phyloP scores from a whole-genome alignment of 2,329 filamentous ascomycete genomes.

The Alternaria sp. region DNA sequence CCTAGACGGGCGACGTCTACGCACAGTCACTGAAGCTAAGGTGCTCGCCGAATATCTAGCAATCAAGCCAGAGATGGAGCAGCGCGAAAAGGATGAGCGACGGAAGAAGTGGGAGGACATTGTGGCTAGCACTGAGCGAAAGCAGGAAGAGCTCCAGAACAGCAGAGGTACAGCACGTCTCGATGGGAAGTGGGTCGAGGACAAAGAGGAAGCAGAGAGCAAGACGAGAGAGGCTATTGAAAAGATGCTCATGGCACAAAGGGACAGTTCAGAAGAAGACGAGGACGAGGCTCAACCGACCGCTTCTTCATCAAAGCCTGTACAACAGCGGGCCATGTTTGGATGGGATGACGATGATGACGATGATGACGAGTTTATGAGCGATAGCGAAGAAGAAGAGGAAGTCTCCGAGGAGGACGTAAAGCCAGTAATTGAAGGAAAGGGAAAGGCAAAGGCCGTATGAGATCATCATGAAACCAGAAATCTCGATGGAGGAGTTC shows the following conservation, averaged over 20 bases:
- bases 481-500: not conserved
- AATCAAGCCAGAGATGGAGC: conserved; percentile 96
- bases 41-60: conserved; percentile 92
- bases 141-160: conserved; percentile 81
- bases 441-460: conserved; percentile 55
- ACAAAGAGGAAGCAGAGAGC: conserved; percentile 88
- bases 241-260: conserved; percentile 56
- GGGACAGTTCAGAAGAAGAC: conserved; percentile 52
- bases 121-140: conserved; percentile 81
- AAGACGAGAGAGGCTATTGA: conserved; percentile 80
- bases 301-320: conserved; percentile 39
- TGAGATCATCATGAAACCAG: conserved; percentile 9
- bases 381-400: conserved; percentile 58
- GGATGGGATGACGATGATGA: conserved; percentile 85
- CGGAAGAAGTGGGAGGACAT: conserved; percentile 87
- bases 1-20: conserved; percentile 85
- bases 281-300: conserved; percentile 42
- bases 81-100: conserved; percentile 87
- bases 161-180: conserved; percentile 71
- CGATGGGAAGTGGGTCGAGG: conserved; percentile 93
- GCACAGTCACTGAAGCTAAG: conserved; percentile 95
- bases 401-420: conserved; percentile 48
- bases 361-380: conserved; percentile 64
- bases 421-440: conserved; percentile 48
- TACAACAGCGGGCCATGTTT: conserved; percentile 65